Percentiles rank a stretch among this genome's conserved stretches.
These are phyloP conservation scores for Wickerhamomyces sydowiorum DNA, from an alignment of 805 yeast genomes.

Conservation along the genomic window DNA sequence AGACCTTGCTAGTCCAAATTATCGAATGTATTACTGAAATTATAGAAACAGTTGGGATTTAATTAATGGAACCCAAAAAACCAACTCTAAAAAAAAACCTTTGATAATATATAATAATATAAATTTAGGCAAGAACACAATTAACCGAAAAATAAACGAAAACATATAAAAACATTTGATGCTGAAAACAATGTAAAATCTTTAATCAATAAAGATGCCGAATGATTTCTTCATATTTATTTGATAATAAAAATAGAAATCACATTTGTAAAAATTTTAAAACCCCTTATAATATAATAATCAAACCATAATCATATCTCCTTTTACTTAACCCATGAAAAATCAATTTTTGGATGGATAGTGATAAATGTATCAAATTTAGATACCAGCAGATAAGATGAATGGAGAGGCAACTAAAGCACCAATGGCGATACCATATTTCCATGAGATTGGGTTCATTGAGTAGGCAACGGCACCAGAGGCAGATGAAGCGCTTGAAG, in stretches of 20 bases:
- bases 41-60: too few relatives aligned
- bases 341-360: too few relatives aligned
- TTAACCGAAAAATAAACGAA: not conserved
- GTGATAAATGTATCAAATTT: conserved; percentile 4
- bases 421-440: conserved; percentile 33
- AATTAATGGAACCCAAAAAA: too few relatives aligned
- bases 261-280: too few relatives aligned
- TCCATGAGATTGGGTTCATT: conserved; percentile 32
- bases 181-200: not conserved
- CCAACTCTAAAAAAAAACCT: not conserved
- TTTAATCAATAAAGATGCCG: not conserved
- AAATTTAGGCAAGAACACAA: not conserved
- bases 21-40: not conserved
- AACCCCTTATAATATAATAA: too few relatives aligned
- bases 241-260: too few relatives aligned
- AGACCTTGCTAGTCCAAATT: too few relatives aligned
- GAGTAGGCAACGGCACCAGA: conserved; percentile 29
- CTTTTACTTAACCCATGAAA: too few relatives aligned
- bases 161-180: not conserved
- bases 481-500: conserved; percentile 19
- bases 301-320: not conserved
- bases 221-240: too few relatives aligned
- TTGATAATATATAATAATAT: not conserved
- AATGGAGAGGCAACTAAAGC: conserved; percentile 33
- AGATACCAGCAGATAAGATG: conserved; percentile 27